Evolutionary conservation across 2,329 filamentous ascomycete genomes (phyloP), one percentile per base, ranked within the genome.

Genomic region (Pseudofabraea citricarpa): DNA sequence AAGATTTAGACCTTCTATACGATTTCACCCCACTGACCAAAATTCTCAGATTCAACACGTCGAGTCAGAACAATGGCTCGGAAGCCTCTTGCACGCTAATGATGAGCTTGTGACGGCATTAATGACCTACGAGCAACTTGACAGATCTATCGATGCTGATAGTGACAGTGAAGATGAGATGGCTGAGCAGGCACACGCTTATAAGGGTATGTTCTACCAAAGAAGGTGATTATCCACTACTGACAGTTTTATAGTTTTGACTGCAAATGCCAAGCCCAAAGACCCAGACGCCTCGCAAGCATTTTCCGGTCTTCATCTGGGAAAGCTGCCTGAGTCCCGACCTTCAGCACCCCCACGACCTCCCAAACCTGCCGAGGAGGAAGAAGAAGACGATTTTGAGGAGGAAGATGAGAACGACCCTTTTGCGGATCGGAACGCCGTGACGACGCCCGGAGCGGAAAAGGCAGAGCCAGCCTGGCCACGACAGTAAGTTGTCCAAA

Each of bases 41-140:
- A 18, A 36, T 15, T 8, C 31, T 2, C 43, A 83, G 79, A 95
- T 97, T 50, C 89, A 97, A 59, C 77, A 90, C 40, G 85, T 97
- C 10, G 88, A 95, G 61, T 84, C 82, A 7, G 91, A 97, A 59
- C 83, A 97, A 58, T 96, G 87, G 74, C 82, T 98, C 7, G 93
- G 91, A 32, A 84, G 88, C 48, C 74, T 98, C 4, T 81, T 98
- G 15, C 88, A 93, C 57, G 90, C 91, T 51, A 97, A 98, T 57
- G 93, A 98, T 57, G 87, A 95, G 64, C 82, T 98, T n/a, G 87
- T 97, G 31, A 85, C 85, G 49, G 89, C 90, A 2, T 74, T 98
- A 45, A 95, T 95, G 79, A 87, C 90, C 0, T 98, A 90, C 59
- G 91, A 97, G 65, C 87, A 96, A 55, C 79, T 97, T 50, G 91